A percentile compares a stretch with the other conserved stretches of the same genome.
Conservation (phyloP, 345 rosid species). For the Eucalyptus erythrocorys region DNA sequence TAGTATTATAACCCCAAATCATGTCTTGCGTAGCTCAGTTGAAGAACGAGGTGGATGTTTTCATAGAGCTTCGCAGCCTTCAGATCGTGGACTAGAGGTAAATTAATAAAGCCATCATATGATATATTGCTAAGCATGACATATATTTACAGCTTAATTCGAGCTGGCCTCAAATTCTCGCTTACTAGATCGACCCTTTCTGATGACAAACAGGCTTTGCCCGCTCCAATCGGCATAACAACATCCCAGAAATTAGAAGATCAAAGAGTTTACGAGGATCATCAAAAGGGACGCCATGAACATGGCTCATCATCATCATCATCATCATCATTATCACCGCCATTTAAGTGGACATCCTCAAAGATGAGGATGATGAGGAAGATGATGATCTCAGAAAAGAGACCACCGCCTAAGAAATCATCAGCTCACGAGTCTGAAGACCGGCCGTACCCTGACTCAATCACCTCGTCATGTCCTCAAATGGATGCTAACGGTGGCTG, state of each 20-base stretch:
- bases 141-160: background rate
- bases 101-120: background rate
- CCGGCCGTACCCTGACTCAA: background rate
- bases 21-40: background rate
- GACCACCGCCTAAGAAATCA: background rate
- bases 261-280: background rate
- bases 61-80: background rate
- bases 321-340: fast-evolving
- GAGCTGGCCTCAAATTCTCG: background rate
- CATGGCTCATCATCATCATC: background rate
- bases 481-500: background rate
- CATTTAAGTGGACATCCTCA: constrained; percentile 63
- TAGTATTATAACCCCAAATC: background rate
- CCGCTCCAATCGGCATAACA: background rate
- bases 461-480: background rate
- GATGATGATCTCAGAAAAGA: constrained; percentile 24
- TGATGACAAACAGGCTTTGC: background rate
- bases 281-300: background rate
- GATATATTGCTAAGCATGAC: background rate
- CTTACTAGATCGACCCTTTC: background rate
- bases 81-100: background rate
- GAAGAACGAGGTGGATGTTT: background rate
- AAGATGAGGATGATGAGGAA: constrained; percentile 82
- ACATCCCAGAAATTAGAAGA: background rate
- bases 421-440: background rate